Evolutionary conservation across 805 yeast species (phyloP).

Genomic region (Wickerhamiella cacticola): DNA sequence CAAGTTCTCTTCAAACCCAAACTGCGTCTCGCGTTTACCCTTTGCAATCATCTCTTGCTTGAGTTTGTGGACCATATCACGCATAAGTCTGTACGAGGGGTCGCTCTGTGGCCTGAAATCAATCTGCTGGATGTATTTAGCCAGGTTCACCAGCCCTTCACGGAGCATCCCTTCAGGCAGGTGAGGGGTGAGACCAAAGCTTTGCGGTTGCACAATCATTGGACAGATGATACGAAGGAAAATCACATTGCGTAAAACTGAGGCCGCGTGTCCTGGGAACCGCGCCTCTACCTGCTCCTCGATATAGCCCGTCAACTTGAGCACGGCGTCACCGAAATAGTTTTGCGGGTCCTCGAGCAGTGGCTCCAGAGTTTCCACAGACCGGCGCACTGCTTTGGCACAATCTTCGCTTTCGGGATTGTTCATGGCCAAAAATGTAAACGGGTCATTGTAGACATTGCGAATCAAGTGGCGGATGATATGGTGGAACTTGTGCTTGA

Average conservation of each 20-base stretch:
- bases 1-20: neutral
- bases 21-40: neutral
- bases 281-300: neutral
- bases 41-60: neutral
- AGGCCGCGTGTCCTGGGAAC: slow-evolving; percentile 3
- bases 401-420: neutral
- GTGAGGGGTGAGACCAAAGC: slow-evolving; percentile 3
- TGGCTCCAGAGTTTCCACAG: neutral
- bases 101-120: neutral
- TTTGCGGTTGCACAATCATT: slow-evolving; percentile 3
- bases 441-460: slow-evolving; percentile 3
- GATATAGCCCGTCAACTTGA: neutral
- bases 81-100: neutral
- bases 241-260: slow-evolving; percentile 7
- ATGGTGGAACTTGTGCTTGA: neutral
- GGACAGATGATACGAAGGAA: slow-evolving; percentile 12
- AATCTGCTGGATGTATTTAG: slow-evolving; percentile 8
- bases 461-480: neutral
- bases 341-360: neutral
- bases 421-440: neutral
- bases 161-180: neutral
- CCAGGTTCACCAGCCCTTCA: slow-evolving; percentile 3
- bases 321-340: neutral
- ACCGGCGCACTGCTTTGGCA: neutral
- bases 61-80: neutral